phyloP scores from a whole-genome alignment of 1,284 basidiomycete species.

The Cerrena zonata region DNA sequence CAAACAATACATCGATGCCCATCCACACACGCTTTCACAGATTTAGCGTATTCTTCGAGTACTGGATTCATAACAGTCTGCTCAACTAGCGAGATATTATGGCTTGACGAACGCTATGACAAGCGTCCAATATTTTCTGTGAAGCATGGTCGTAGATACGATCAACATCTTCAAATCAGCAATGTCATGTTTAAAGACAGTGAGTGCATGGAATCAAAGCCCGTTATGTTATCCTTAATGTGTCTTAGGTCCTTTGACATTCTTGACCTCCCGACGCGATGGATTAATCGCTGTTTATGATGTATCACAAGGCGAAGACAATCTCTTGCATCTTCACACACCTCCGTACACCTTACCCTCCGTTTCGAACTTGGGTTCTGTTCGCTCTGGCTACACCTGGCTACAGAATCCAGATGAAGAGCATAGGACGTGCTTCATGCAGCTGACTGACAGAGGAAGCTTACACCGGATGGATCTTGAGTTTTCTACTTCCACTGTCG shows the following conservation, averaged over 20 bases:
- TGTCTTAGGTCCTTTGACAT: conserved; percentile 36
- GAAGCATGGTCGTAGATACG: conserved; percentile 55
- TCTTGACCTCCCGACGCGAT: conserved; percentile 55
- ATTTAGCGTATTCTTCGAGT: conserved; percentile 37
- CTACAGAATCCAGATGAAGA: conserved; percentile 30
- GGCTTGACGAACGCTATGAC: conserved; percentile 59
- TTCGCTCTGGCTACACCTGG: conserved; percentile 42
- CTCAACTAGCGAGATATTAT: conserved; percentile 57
- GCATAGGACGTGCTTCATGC: conserved; percentile 37
- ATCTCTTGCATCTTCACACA: conserved; percentile 38
- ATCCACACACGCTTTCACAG: conserved; percentile 40
- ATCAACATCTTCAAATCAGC: conserved; percentile 46
- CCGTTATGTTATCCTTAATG: neutral
- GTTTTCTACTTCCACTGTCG: conserved; percentile 11
- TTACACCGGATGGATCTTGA: conserved; percentile 40
- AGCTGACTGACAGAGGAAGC: conserved; percentile 44
- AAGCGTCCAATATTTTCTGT: conserved; percentile 52
- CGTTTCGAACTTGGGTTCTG: conserved; percentile 22
- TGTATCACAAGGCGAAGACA: conserved; percentile 37
- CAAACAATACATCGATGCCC: conserved; percentile 32
- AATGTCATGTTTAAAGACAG: conserved; percentile 36
- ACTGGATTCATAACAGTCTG: conserved; percentile 46
- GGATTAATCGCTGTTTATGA: conserved; percentile 59
- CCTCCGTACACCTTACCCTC: conserved; percentile 42
- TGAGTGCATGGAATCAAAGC: conserved; percentile 30